Evolutionary conservation across 805 yeast genomes (phyloP).

Genomic region (Isabelozyma rhagii): DNA sequence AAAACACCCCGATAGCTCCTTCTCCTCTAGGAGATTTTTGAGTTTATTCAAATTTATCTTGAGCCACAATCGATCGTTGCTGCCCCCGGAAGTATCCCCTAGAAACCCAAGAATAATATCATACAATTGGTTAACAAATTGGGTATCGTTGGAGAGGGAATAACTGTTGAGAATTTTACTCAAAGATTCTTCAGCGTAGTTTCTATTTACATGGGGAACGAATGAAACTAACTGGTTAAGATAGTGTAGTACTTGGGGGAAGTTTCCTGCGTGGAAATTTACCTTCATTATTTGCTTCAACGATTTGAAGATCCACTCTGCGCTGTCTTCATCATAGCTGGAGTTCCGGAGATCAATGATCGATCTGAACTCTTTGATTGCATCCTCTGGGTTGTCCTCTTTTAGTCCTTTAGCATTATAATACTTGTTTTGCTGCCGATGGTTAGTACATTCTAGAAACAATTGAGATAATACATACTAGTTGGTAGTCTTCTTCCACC

Average conservation of each 20-base stretch:
- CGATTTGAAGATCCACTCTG: slow-evolving; percentile 37
- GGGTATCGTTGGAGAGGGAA: slow-evolving; percentile 21
- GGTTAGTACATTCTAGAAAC: not conserved
- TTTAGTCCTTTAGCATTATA: slow-evolving; percentile 38
- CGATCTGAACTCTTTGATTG: slow-evolving; percentile 19
- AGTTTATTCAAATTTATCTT: slow-evolving; percentile 46
- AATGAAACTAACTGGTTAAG: slow-evolving; percentile 20
- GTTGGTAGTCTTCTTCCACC: slow-evolving; percentile 11
- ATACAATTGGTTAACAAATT: slow-evolving; percentile 28
- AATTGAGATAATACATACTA: slow-evolving; percentile 2
- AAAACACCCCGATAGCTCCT: slow-evolving; percentile 29
- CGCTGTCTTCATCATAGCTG: slow-evolving; percentile 11
- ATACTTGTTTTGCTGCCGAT: slow-evolving; percentile 25
- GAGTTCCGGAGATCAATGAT: slow-evolving; percentile 8
- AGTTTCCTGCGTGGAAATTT: slow-evolving; percentile 18
- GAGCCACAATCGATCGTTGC: slow-evolving; percentile 43
- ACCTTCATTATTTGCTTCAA: slow-evolving; percentile 41
- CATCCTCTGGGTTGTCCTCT: slow-evolving; percentile 25
- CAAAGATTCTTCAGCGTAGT: slow-evolving; percentile 38
- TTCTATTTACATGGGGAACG: slow-evolving; percentile 25
- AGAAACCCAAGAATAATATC: slow-evolving; percentile 27
- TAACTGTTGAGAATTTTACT: slow-evolving; percentile 33
- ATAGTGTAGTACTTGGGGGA: slow-evolving; percentile 17
- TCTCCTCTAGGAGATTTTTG: slow-evolving; percentile 29
- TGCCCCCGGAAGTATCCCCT: slow-evolving; percentile 11